These are phyloP conservation scores for Trichoderma erinaceum DNA, from an alignment of 495 filamentous ascomycete genomes.

Conservation along the genomic window DNA sequence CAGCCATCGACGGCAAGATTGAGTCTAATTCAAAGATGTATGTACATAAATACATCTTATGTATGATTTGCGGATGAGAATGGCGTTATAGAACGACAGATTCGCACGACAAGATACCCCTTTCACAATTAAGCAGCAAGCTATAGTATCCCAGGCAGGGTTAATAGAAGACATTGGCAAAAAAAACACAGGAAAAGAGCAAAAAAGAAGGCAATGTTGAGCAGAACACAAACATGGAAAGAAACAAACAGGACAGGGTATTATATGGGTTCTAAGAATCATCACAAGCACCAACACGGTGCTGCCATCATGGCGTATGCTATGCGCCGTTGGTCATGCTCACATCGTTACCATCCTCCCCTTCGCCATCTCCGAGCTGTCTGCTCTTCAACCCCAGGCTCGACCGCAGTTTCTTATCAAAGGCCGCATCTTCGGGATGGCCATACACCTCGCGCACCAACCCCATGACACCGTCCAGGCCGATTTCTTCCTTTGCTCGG, in stretches of 20 bases:
- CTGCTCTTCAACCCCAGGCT: conserved; percentile 46
- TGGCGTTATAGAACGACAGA: background rate
- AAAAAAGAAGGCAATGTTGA: background rate
- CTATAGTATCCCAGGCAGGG: background rate
- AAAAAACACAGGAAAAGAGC: background rate
- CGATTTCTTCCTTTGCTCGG: conserved; percentile 81
- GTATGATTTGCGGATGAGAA: background rate
- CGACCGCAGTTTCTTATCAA: conserved; percentile 47
- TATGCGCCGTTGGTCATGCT: background rate
- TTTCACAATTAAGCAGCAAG: background rate
- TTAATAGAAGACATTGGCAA: background rate
- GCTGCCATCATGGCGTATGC: background rate
- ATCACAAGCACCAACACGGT: background rate
- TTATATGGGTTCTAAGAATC: background rate
- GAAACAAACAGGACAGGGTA: background rate
- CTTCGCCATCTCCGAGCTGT: conserved; percentile 30
- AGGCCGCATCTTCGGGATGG: conserved; percentile 36
- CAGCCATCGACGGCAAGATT: background rate
- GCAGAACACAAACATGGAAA: background rate
- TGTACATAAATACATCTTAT: background rate
- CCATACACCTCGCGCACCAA: conserved; percentile 60
- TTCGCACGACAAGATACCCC: conserved; percentile 14
- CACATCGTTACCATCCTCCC: conserved; percentile 18
- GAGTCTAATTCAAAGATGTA: background rate
- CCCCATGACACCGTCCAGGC: conserved; percentile 60